Evolutionary conservation across 2,329 filamentous ascomycete genomes (phyloP), one percentile per base, ranked within the genome.

Genomic region (Dothidotthia symphoricarpi): DNA sequence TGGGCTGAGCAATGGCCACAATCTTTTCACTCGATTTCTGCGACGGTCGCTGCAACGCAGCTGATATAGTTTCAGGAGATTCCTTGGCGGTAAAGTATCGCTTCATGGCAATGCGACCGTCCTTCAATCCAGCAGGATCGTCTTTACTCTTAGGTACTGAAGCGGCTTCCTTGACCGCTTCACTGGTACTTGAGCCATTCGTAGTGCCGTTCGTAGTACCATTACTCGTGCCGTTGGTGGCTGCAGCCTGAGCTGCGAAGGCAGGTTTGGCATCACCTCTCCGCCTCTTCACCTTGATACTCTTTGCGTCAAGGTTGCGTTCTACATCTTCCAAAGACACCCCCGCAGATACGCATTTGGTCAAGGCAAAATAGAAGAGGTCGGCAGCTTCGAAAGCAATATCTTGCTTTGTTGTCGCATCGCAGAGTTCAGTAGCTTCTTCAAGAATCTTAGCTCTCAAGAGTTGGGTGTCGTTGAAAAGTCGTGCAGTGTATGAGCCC

Each of bases 401-500:
- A 11, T 97, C 86, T 47, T 90, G 77, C 44, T 86, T 85, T 0
- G 82, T 83, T 51, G 82, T 82, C 12, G 93, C 91, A 49, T 93
- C 82, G 61, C 91, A 96, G 28, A 98, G 77, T 71, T 98, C 93
- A 60, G 94, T 87, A 0, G 93, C 93, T 67, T 98, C 93, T 68
- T 98, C 93, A 82, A 97, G 94, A 39, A 98, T 96, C 76, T 98
- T 98, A 3, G 93, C 93, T 28, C 87, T 79, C 36, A 96, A 71
- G 38, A 98, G 77, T 66, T 94, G 90, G 54, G 88, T 81, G 49
- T 98, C 93, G 13, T 85, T 90, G 74, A 97, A 98, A 1, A 98
- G 74, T 24, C 91, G 78, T 13, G 89, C 88, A 4, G 93, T 98
- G 68, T 98, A 98, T 10, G 93, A 98, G 1, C 90, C 91, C 49